Conservation (phyloP, 2,329 filamentous ascomycete genomes). For the Botryotinia calthae region DNA sequence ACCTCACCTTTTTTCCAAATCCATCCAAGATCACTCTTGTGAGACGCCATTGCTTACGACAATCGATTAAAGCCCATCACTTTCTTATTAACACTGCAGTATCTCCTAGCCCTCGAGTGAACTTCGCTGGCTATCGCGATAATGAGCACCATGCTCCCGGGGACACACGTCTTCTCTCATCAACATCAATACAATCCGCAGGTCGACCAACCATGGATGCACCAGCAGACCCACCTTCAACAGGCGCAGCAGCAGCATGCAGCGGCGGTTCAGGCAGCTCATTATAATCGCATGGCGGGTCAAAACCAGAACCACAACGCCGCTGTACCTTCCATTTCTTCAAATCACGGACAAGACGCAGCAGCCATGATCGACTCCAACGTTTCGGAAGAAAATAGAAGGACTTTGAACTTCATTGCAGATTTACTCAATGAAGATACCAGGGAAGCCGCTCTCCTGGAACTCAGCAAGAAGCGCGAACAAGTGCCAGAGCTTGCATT, state of each 20-base stretch:
- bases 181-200: conserved; percentile 62
- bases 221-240: conserved; percentile 45
- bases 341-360: conserved; percentile 53
- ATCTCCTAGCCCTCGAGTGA: conserved; percentile 27
- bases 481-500: conserved; percentile 95
- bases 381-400: conserved; percentile 85
- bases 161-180: conserved; percentile 63
- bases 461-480: conserved; percentile 97
- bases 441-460: conserved; percentile 85
- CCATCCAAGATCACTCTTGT: neutral
- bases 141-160: conserved; percentile 54
- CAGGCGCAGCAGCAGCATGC: conserved; percentile 42
- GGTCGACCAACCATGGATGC: conserved; percentile 64
- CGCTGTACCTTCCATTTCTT: conserved; percentile 38
- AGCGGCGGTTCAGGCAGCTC: conserved; percentile 42
- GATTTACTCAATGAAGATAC: conserved; percentile 85
- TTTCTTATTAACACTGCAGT: conserved; percentile 1
- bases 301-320: conserved; percentile 52
- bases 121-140: conserved; percentile 26
- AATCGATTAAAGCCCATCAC: neutral
- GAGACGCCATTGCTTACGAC: conserved; percentile 1
- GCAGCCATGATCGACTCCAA: conserved; percentile 56
- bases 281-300: conserved; percentile 72
- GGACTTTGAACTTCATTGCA: conserved; percentile 89
- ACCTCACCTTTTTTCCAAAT: neutral